Evolutionary conservation across 169 alveolate genomes (phyloP).

Genomic region (Condylostoma magnum): DNA sequence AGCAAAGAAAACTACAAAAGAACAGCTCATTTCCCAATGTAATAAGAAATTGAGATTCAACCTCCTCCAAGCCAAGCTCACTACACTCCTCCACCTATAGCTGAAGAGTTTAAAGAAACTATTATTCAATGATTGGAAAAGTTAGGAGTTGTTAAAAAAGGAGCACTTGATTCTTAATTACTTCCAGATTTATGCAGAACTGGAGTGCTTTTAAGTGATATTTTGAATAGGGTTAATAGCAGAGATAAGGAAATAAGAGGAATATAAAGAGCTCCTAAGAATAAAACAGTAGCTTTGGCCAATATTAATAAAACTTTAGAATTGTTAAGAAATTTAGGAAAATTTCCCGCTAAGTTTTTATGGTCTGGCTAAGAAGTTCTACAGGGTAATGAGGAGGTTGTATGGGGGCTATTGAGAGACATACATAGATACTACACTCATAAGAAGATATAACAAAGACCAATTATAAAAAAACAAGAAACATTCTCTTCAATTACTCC

Average conservation of each 20-base stretch:
- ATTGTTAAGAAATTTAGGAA: conserved; percentile 40
- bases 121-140: conserved; percentile 7
- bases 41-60: too few relatives aligned
- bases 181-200: conserved; percentile 36
- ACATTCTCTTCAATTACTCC: conserved; percentile 1
- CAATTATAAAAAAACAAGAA: not conserved
- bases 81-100: not conserved
- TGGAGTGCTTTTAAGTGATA: conserved; percentile 56
- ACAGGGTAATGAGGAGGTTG: conserved; percentile 50
- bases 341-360: conserved; percentile 41
- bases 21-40: too few relatives aligned
- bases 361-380: conserved; percentile 44
- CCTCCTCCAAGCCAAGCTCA: not conserved
- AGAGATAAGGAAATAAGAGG: conserved; percentile 41
- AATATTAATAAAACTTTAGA: conserved; percentile 41
- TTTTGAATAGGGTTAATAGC: conserved; percentile 30
- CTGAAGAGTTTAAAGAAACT: not conserved
- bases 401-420: conserved; percentile 62
- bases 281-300: conserved; percentile 30
- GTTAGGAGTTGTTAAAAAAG: not conserved
- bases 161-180: not conserved
- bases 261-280: conserved; percentile 51
- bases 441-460: not conserved
- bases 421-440: conserved; percentile 35
- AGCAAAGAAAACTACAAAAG: too few relatives aligned